Base-by-base conservation (phyloP, 2,329 filamentous ascomycete species). In the Tolypocladium tropicale region DNA sequence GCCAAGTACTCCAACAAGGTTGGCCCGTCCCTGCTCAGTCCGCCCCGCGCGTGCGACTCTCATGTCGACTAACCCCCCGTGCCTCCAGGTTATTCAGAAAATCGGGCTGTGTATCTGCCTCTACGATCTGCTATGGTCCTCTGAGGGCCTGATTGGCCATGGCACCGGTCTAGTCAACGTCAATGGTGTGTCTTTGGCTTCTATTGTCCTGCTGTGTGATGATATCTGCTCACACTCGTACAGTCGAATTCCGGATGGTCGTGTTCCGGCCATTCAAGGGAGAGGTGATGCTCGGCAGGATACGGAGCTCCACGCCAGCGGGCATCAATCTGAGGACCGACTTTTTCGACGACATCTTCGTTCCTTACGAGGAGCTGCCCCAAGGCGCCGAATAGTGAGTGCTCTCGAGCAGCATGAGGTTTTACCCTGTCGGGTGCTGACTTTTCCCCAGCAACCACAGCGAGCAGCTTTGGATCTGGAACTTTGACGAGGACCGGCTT, bases 251-350 rank as follows among this genome's bases (percentile, higher is more conserved):
- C 67, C 88, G 91, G 25, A 79, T 99, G 67, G 80, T 96, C 21
- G 91, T 99, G 33, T 99, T 97, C 71, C 85, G 94, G 28, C 94
- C 94, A 0, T 97, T 96, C 76, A 95, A 95, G 68, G 90, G 90
- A 52, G 94, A 99, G 70, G 90, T 96, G 58, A 80, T 99, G 65
- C 78, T 89, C 49, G 94, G 89, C 18, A 86, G 85, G 61, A 96
- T 99, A 70, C 86, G 86, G 60, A 85, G 84, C 61, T 85, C 86
- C 37, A 86, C 81, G 1, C 78, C 84, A 9, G 76, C 85, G 2
- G 91, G 89, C 39, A 90, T 95, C 65, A 83, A 85, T 65, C 78
- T 97, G 58, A 84, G 85, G 52, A 86, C 92, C 4, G 90, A 96
- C 60, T 99, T 99, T 70, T 99, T 96, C 64, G 89, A 93, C 63